A percentile compares a stretch with the other conserved stretches of the same genome.
Conservation (phyloP, 768 basidiomycete genomes). For the Russula earlei region DNA sequence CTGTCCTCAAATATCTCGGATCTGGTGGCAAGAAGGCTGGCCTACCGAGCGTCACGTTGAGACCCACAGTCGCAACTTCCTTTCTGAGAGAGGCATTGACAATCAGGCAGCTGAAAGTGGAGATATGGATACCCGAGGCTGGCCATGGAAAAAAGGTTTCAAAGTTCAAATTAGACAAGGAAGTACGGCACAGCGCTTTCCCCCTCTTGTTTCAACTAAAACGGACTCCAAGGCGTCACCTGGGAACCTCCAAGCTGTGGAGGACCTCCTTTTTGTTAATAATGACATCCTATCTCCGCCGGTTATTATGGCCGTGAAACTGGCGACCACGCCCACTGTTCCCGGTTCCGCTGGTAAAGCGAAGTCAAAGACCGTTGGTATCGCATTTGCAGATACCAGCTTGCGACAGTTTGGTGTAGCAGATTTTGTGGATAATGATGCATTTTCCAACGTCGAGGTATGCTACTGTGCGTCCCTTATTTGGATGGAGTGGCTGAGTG, state of each 20-base stretch:
- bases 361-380: slow-evolving; percentile 65
- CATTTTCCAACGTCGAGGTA: slow-evolving; percentile 94
- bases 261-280: slow-evolving; percentile 58
- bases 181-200: slow-evolving; percentile 36
- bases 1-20: slow-evolving; percentile 89
- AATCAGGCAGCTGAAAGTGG: slow-evolving; percentile 78
- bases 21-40: slow-evolving; percentile 45
- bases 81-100: slow-evolving; percentile 88
- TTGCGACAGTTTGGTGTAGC: slow-evolving; percentile 77
- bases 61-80: slow-evolving; percentile 62
- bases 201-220: neutral
- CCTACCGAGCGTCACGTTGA: slow-evolving; percentile 72
- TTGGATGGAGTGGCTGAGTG: neutral
- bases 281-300: slow-evolving; percentile 77
- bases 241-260: slow-evolving; percentile 52
- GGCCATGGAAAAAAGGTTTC: slow-evolving; percentile 65
- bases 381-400: slow-evolving; percentile 89
- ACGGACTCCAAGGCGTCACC: slow-evolving; percentile 50
- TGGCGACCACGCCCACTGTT: slow-evolving; percentile 43
- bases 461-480: slow-evolving; percentile 4
- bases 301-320: slow-evolving; percentile 81
- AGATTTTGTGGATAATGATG: slow-evolving; percentile 89
- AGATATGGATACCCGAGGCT: slow-evolving; percentile 77
- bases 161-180: slow-evolving; percentile 74
- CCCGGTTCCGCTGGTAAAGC: slow-evolving; percentile 36